Percentiles rank a stretch among this genome's conserved stretches.
Conservation (phyloP, 2,329 filamentous ascomycete genomes). For the Truncatella angustata region DNA sequence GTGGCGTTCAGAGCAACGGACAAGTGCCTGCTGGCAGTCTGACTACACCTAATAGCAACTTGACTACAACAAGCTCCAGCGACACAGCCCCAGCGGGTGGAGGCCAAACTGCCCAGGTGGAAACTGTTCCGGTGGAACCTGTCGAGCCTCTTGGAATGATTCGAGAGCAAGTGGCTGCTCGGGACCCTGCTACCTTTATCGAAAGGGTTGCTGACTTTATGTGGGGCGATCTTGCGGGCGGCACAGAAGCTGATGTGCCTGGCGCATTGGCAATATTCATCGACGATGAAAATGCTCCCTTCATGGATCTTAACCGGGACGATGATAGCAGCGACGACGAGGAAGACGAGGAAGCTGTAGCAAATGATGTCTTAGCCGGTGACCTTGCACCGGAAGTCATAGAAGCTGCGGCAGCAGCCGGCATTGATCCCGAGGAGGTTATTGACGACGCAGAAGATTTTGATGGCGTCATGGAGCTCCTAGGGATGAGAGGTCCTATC, state of each 20-base stretch:
- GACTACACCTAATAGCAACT: no score
- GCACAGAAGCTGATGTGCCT: slow-evolving; percentile 49
- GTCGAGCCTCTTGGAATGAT: slow-evolving; percentile 9
- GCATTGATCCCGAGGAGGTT: slow-evolving; percentile 71
- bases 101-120: no score
- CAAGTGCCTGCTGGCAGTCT: no score
- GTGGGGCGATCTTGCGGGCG: slow-evolving; percentile 54
- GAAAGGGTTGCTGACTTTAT: slow-evolving; percentile 56
- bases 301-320: slow-evolving; percentile 31
- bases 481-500: slow-evolving; percentile 93
- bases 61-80: neutral
- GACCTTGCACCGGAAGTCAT: slow-evolving; percentile 54
- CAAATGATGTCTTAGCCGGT: slow-evolving; percentile 33
- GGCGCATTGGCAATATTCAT: slow-evolving; percentile 61
- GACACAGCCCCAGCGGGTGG: neutral
- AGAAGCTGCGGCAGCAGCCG: slow-evolving; percentile 64
- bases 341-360: slow-evolving; percentile 22
- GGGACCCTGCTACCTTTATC: slow-evolving; percentile 36
- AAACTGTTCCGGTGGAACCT: slow-evolving; percentile 6
- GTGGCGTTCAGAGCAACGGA: no score
- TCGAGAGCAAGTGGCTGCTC: neutral
- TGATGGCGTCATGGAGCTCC: slow-evolving; percentile 91
- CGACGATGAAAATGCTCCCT: slow-evolving; percentile 40
- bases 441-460: slow-evolving; percentile 89
- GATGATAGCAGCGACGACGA: slow-evolving; percentile 35